These are phyloP conservation scores for Alopecurus myosuroides DNA, from an alignment of 176 grass and related monocot species.

Conservation along the genomic window DNA sequence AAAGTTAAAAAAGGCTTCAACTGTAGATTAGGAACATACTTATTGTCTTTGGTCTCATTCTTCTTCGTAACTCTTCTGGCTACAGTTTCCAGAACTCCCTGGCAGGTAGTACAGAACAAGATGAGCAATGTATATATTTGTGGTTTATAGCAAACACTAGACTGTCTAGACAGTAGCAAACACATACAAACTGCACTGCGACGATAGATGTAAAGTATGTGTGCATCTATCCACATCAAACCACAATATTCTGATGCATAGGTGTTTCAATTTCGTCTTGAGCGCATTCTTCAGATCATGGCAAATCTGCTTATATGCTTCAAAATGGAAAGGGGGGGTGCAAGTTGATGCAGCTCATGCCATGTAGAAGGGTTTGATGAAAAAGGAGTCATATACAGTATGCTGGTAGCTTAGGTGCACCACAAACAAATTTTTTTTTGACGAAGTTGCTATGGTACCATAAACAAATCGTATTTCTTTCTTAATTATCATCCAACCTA, in stretches of 20 bases:
- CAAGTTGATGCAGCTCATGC: neutral
- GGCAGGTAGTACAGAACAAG: constrained; percentile 25
- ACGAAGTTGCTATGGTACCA: neutral
- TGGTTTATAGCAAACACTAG: neutral
- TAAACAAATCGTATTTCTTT: neutral
- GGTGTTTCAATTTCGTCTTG: neutral
- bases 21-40: constrained; percentile 48
- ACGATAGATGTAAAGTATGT: neutral
- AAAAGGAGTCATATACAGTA: neutral
- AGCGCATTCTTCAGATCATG: neutral
- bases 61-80: constrained; percentile 95
- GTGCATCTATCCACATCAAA: neutral
- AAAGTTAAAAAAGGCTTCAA: constrained; percentile 10
- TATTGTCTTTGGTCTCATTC: constrained; percentile 97
- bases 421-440: neutral
- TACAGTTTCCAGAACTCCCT: constrained; percentile 97
- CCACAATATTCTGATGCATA: constrained; percentile 1
- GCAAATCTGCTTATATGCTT: neutral
- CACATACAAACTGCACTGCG: neutral
- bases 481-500: neutral
- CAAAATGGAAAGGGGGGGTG: neutral
- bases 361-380: neutral
- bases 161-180: neutral
- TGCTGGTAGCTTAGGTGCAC: neutral
- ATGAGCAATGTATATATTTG: neutral